Evolutionary conservation across 2,329 filamentous ascomycete genomes (phyloP).

Genomic region (Diaporthe velutina): DNA sequence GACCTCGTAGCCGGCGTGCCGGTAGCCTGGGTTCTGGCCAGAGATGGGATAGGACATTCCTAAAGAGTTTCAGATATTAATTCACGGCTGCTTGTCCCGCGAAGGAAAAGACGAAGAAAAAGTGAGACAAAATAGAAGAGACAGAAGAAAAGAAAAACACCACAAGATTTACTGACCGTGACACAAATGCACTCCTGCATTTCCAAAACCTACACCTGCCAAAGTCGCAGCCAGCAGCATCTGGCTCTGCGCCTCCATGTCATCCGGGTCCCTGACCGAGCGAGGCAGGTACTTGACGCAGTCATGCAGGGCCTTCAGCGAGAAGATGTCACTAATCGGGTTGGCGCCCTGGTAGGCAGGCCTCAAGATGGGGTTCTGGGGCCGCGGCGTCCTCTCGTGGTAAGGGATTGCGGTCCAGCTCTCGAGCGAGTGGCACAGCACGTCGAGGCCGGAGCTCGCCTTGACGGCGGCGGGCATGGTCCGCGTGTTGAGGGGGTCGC

Average conservation of each 20-base stretch:
- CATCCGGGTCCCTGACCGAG: conserved; percentile 87
- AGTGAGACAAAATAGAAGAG: no score
- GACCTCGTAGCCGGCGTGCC: conserved; percentile 88
- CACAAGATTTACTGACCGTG: conserved; percentile 63
- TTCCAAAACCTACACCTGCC: conserved; percentile 96
- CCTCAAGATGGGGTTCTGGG: conserved; percentile 88
- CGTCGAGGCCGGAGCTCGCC: conserved; percentile 91
- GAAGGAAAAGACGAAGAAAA: not conserved
- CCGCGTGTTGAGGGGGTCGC: conserved; percentile 86
- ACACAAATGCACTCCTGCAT: conserved; percentile 90
- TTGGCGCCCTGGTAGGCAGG: conserved; percentile 98
- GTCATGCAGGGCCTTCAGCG: conserved; percentile 82
- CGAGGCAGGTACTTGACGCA: conserved; percentile 95
- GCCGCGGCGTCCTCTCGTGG: conserved; percentile 85
- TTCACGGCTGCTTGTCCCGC: not conserved
- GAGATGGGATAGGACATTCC: conserved; percentile 99
- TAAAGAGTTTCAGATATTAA: conserved; percentile 44
- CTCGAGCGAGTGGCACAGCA: conserved; percentile 94
- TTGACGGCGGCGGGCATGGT: conserved; percentile 97
- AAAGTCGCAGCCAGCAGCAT: conserved; percentile 97
- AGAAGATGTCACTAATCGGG: conserved; percentile 98
- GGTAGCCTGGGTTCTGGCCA: conserved; percentile 92
- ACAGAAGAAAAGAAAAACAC: no score
- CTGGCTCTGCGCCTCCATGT: conserved; percentile 91
- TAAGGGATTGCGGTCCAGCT: conserved; percentile 99